A percentile compares a stretch with the other conserved stretches of the same genome.
These are phyloP conservation scores for Cryphonectria nitschkei DNA, from an alignment of 2,329 filamentous ascomycete species.

Conservation along the genomic window DNA sequence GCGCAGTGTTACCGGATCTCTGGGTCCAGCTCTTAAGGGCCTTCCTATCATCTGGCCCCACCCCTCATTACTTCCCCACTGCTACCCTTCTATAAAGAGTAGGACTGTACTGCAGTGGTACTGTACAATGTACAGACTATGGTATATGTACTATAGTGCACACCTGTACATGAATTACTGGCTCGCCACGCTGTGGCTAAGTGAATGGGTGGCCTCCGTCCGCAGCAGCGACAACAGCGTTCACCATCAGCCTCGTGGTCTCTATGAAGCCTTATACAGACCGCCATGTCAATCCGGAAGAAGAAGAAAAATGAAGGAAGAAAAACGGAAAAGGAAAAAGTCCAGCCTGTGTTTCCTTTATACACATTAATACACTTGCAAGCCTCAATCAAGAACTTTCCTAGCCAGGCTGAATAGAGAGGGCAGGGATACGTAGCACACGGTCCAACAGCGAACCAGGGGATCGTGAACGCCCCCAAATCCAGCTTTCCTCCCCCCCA, in stretches of 20 bases:
- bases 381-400: background rate
- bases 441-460: background rate
- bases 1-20: too few species aligned
- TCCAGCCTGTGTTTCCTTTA: background rate
- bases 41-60: background rate
- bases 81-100: background rate
- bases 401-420: background rate
- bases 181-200: background rate
- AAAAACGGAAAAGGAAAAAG: too few species aligned
- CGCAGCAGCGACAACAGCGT: background rate
- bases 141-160: background rate
- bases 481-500: background rate
- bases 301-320: background rate
- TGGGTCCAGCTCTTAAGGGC: too few species aligned
- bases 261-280: background rate
- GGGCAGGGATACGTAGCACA: background rate
- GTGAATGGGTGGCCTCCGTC: background rate
- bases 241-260: background rate
- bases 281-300: background rate
- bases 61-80: background rate
- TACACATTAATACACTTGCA: background rate
- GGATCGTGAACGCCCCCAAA: background rate
- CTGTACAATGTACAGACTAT: too few species aligned
- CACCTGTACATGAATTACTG: background rate
- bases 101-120: too few species aligned